A percentile compares a stretch with the other conserved stretches of the same genome.
phyloP scores from a whole-genome alignment of 768 basidiomycete genomes.

The Hypholoma sublateritium region DNA sequence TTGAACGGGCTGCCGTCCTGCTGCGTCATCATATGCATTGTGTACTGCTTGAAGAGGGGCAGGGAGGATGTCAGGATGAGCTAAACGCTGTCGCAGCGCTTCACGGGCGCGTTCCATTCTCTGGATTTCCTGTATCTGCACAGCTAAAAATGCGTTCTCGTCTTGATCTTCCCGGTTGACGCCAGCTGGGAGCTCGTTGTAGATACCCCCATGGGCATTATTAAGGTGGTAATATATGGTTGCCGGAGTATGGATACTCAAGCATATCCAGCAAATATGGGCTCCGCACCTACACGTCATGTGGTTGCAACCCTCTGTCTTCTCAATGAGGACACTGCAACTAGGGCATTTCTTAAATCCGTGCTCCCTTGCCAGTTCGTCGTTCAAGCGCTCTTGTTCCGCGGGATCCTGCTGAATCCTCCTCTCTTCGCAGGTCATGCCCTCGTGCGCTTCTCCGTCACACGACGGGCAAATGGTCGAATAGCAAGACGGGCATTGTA shows the following conservation, averaged over 20 bases:
- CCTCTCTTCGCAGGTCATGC: slow-evolving; percentile 47
- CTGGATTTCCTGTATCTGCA: slow-evolving; percentile 10
- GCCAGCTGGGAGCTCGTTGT: slow-evolving; percentile 7
- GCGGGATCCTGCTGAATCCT: slow-evolving; percentile 31
- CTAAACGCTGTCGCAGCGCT: not conserved
- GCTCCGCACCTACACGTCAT: slow-evolving; percentile 49
- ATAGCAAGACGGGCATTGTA: slow-evolving; percentile 57
- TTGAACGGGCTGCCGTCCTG: too few species aligned
- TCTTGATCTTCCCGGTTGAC: not conserved
- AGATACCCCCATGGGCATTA: slow-evolving; percentile 15
- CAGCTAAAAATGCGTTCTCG: slow-evolving; percentile 4
- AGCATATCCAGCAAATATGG: slow-evolving; percentile 58
- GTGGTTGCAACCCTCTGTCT: slow-evolving; percentile 56
- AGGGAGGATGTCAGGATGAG: not conserved
- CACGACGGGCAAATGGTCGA: slow-evolving; percentile 47
- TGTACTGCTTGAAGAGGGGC: too few species aligned
- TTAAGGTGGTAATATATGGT: slow-evolving; percentile 37
- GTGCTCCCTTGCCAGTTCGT: slow-evolving; percentile 34
- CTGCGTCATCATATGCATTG: too few species aligned
- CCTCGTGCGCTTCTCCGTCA: slow-evolving; percentile 48
- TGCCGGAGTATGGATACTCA: slow-evolving; percentile 34
- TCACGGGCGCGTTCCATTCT: slow-evolving; percentile 6
- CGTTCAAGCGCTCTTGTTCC: slow-evolving; percentile 41
- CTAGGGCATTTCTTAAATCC: slow-evolving; percentile 48
- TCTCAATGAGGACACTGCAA: slow-evolving; percentile 47